Base-by-base conservation (phyloP, 306 rosid species). In the Gynostemma pentaphyllum region DNA sequence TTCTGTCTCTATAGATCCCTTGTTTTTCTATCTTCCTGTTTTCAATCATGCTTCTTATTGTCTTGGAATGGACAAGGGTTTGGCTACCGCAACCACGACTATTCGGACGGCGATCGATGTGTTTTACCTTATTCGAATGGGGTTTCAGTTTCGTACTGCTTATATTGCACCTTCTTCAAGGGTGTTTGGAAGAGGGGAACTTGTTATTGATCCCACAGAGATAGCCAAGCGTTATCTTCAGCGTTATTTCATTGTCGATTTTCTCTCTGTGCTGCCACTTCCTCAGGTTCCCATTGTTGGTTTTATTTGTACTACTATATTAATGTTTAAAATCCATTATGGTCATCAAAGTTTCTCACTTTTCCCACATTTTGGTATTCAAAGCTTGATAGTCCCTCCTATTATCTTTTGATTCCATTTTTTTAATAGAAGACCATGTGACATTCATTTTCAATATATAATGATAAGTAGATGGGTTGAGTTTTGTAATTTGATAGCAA, bases 121-220 rank as follows among this genome's bases (percentile, higher is more conserved):
- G 12, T 62, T 88, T 66, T 92, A 83, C 82, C 85, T 88, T 61
- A 12, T 92, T 9, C 87, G 94, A 4, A 85, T 92, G 57, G 76
- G 49, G 50, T 83, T 92, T 5, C 94, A 88, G 49, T 86, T 88
- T 64, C 82, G 95, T 9, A 88, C 98, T 7, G 98, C 98, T 52
- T 92, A 57, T 57, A 84, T 92, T 30, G 95, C 94, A 0, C 98
- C 98, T 9, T 88, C 96, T 0, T 92, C 98, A 32, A 74, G 96
- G 48, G 96, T 92, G 27, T 88, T 92, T 23, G 98, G 98, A 30
- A 72, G 98, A 76, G 98, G 98, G 44, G 98, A 92, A 68, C 98
- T 92, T 52, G 98, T 92, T 30, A 92, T 86, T 28, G 95, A 88
- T 74, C 83, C 96, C 66, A 42, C 74, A 18, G 49, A 88, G 78